These are phyloP conservation scores for Cyberlindnera euphorbiae DNA, from an alignment of 805 yeast species.

Conservation along the genomic window DNA sequence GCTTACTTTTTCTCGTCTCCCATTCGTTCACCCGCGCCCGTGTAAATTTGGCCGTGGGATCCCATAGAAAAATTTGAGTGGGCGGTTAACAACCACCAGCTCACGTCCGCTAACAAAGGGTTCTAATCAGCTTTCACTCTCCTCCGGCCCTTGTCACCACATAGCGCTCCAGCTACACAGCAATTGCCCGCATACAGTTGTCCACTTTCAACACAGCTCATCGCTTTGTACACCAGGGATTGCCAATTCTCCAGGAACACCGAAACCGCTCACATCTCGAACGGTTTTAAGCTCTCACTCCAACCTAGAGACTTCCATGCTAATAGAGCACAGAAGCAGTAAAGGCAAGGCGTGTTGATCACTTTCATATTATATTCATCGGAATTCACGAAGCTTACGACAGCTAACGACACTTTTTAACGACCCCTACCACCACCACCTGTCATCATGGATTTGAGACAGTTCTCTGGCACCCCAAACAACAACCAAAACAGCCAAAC, in stretches of 20 bases:
- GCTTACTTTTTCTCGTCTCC: conserved; percentile 15
- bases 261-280: conserved; percentile 1
- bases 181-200: neutral
- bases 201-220: neutral
- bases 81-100: neutral
- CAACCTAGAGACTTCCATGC: conserved; percentile 5
- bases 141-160: too few species aligned
- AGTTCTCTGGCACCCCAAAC: conserved; percentile 30
- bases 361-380: neutral
- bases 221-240: too few species aligned
- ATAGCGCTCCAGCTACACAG: neutral
- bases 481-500: too few species aligned
- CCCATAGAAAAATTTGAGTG: conserved; percentile 5
- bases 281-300: neutral
- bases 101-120: neutral
- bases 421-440: neutral
- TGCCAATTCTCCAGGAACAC: neutral
- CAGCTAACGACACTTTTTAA: neutral
- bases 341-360: conserved; percentile 9
- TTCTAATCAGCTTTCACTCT: too few species aligned
- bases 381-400: conserved; percentile 12
- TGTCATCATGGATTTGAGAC: conserved; percentile 33
- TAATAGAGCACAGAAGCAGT: conserved; percentile 3
- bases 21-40: conserved; percentile 12
- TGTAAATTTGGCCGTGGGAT: conserved; percentile 1